Conservation (phyloP, 1,139 yeast genomes). For the Geotrichum siamense region DNA sequence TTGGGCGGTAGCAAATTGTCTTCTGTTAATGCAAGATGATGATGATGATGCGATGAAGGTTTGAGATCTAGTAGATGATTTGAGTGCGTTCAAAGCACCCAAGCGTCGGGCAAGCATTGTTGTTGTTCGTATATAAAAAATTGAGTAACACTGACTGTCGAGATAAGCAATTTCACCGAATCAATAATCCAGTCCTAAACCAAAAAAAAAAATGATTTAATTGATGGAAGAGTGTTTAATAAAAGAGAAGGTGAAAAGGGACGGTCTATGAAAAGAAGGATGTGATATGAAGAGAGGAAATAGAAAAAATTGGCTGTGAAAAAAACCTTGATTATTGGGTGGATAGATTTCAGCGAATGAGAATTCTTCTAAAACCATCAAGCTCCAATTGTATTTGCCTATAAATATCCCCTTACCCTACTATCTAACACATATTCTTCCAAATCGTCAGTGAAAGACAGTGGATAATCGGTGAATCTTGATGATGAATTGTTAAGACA, state of each 20-base stretch:
- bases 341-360: constrained; percentile 10
- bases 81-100: constrained; percentile 13
- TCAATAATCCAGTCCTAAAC: neutral
- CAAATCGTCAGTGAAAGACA: too few species aligned
- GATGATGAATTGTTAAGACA: too few species aligned
- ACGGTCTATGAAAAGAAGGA: too few species aligned
- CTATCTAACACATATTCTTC: neutral
- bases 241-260: too few species aligned
- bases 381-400: neutral
- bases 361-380: constrained; percentile 9
- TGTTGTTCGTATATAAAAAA: too few species aligned
- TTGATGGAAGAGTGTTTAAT: too few species aligned
- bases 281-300: neutral
- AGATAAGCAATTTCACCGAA: too few species aligned
- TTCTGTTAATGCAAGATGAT: constrained; percentile 3
- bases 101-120: constrained; percentile 17
- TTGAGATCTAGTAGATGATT: constrained; percentile 7
- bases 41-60: constrained; percentile 8
- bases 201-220: neutral
- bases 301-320: constrained; percentile 3
- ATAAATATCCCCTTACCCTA: constrained; percentile 1
- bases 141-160: too few species aligned
- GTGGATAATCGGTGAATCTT: too few species aligned
- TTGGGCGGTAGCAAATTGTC: constrained; percentile 30
- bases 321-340: constrained; percentile 11